Percentiles rank a stretch among this genome's conserved stretches.
These are phyloP conservation scores for Aspergillus bombycis DNA, from an alignment of 2,329 filamentous ascomycete species.

Conservation along the genomic window DNA sequence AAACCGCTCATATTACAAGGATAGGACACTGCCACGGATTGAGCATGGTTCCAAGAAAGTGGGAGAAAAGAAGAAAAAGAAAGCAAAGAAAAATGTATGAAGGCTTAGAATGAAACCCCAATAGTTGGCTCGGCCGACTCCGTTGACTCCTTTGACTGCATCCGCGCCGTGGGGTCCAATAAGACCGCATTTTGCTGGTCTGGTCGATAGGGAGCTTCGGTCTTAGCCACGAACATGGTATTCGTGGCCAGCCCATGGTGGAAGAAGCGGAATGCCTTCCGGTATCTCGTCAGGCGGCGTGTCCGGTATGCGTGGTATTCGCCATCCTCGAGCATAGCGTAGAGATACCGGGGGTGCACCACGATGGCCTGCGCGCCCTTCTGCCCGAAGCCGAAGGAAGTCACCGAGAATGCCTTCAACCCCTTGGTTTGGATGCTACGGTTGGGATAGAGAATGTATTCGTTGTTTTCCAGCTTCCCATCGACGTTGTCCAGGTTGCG, in stretches of 20 bases:
- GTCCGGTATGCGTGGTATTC: conserved; percentile 80
- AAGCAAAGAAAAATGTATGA: background rate
- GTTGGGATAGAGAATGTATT: conserved; percentile 96
- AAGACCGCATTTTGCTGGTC: background rate
- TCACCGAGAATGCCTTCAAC: conserved; percentile 97
- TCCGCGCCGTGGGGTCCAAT: background rate
- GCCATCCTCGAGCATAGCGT: conserved; percentile 84
- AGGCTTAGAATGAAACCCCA: background rate
- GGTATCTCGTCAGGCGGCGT: conserved; percentile 94
- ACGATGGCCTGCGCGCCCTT: conserved; percentile 98
- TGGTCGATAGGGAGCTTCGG: conserved; percentile 74
- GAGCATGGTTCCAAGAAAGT: background rate
- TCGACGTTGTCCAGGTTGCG: conserved; percentile 98
- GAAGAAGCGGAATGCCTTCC: conserved; percentile 98
- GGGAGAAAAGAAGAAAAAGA: background rate
- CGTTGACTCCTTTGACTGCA: background rate
- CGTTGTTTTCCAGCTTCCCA: conserved; percentile 93
- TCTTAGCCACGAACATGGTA: conserved; percentile 94
- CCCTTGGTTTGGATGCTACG: conserved; percentile 95
- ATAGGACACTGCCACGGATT: background rate
- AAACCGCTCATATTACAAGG: background rate
- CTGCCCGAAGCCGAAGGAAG: conserved; percentile 98
- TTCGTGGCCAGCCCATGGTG: conserved; percentile 99
- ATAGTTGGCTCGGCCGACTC: background rate
- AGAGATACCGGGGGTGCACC: conserved; percentile 95